phyloP scores from a whole-genome alignment of 345 rosid genomes.

The Populus deltoides region DNA sequence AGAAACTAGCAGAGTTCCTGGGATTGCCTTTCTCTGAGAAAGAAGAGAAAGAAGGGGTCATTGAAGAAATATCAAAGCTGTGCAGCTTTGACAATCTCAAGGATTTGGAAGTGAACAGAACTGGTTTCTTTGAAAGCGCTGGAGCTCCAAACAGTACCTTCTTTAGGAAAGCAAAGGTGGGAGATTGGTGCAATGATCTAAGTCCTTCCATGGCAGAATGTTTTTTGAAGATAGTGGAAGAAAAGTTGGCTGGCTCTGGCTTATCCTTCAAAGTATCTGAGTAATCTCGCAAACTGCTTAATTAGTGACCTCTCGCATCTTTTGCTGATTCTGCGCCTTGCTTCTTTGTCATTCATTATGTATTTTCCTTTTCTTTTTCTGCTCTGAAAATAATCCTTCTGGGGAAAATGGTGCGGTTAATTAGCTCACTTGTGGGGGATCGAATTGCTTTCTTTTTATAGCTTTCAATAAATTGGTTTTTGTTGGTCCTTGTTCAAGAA shows the following conservation, averaged over 20 bases:
- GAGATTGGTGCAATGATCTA: conserved; percentile 15
- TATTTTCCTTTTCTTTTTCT: too few species aligned
- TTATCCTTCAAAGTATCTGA: not conserved
- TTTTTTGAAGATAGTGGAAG: too few species aligned
- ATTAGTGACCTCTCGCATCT: not conserved
- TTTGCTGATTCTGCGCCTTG: not conserved
- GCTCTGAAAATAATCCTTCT: too few species aligned
- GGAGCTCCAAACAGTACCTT: not conserved
- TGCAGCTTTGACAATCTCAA: conserved; percentile 22
- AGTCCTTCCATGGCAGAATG: too few species aligned
- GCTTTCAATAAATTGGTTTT: too few species aligned
- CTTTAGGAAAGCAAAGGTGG: conserved; percentile 20
- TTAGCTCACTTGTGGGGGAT: too few species aligned
- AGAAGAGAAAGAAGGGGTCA: conserved; percentile 5
- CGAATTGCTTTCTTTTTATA: too few species aligned
- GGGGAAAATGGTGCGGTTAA: too few species aligned
- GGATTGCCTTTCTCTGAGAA: conserved; percentile 7
- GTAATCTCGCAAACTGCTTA: not conserved
- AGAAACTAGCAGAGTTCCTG: conserved; percentile 16
- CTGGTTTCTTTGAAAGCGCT: not conserved
- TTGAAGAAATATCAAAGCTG: conserved; percentile 10
- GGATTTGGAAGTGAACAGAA: not conserved
- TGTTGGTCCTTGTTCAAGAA: too few species aligned
- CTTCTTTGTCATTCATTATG: not conserved
- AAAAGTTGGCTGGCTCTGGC: not conserved